These are phyloP conservation scores for Oemleria cerasiformis DNA, from an alignment of 306 rosid genomes.

Conservation along the genomic window DNA sequence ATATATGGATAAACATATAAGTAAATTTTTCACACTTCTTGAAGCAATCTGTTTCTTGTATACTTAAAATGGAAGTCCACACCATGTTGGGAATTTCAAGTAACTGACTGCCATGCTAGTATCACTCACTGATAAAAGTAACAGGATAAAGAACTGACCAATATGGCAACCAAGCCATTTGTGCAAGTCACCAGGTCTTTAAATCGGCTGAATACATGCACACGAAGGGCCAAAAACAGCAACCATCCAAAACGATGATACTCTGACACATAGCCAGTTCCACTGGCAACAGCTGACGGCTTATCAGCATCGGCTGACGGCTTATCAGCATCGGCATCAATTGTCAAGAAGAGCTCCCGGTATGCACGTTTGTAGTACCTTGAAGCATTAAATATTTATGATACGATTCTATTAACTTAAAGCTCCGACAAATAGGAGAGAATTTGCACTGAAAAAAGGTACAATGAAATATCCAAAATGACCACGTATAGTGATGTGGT, in stretches of 20 bases:
- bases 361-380: constrained; percentile 87
- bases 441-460: neutral
- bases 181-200: constrained; percentile 90
- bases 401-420: constrained; percentile 7
- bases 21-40: neutral
- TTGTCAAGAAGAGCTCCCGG: constrained; percentile 71
- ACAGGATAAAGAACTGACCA: constrained; percentile 56
- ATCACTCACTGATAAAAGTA: constrained; percentile 7
- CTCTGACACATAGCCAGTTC: constrained; percentile 51
- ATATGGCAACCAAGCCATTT: constrained; percentile 78
- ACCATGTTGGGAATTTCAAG: neutral
- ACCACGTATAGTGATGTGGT: neutral
- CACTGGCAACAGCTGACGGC: constrained; percentile 28
- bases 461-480: neutral
- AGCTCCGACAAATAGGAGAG: neutral
- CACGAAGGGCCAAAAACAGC: constrained; percentile 93
- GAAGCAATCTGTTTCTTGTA: neutral
- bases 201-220: constrained; percentile 84
- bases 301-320: constrained; percentile 46
- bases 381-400: constrained; percentile 24
- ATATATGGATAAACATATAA: neutral
- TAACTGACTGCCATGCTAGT: constrained; percentile 11
- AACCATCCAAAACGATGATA: constrained; percentile 98
- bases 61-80: neutral
- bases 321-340: constrained; percentile 49